Conservation (phyloP, 306 rosid genomes). For the Carpinus fangiana region DNA sequence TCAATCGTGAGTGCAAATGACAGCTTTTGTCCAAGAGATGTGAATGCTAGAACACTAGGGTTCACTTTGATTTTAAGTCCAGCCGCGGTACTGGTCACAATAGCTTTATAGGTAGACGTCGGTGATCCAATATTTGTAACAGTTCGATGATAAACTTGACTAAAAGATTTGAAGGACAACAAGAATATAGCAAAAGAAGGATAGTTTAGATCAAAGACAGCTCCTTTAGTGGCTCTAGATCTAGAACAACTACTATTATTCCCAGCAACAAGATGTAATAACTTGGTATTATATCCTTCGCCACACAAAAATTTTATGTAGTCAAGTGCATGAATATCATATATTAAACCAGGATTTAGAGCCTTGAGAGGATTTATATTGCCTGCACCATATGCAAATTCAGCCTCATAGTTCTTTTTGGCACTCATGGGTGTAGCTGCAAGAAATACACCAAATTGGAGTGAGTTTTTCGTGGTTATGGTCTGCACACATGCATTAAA, state of each 20-base stretch:
- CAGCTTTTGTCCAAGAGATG: conserved; percentile 27
- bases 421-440: conserved; percentile 39
- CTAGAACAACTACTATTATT: conserved; percentile 18
- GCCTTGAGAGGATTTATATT: conserved; percentile 41
- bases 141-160: conserved; percentile 25
- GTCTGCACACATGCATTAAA: too few relatives aligned
- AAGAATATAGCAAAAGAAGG: conserved; percentile 44
- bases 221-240: not conserved
- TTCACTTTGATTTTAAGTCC: conserved; percentile 37
- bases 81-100: conserved; percentile 17
- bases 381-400: conserved; percentile 55
- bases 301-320: conserved; percentile 45
- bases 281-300: conserved; percentile 34
- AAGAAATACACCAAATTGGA: not conserved
- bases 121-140: conserved; percentile 53
- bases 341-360: conserved; percentile 47
- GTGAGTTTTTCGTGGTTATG: not conserved
- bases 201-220: conserved; percentile 45
- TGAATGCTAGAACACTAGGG: conserved; percentile 42
- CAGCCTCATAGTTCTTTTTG: conserved; percentile 16
- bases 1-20: conserved; percentile 30
- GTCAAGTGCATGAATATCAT: conserved; percentile 35
- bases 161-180: conserved; percentile 2
- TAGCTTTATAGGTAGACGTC: conserved; percentile 35
- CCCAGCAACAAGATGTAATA: conserved; percentile 8